Base-by-base conservation (phyloP, 306 rosid species). In the Hippophae rhamnoides region DNA sequence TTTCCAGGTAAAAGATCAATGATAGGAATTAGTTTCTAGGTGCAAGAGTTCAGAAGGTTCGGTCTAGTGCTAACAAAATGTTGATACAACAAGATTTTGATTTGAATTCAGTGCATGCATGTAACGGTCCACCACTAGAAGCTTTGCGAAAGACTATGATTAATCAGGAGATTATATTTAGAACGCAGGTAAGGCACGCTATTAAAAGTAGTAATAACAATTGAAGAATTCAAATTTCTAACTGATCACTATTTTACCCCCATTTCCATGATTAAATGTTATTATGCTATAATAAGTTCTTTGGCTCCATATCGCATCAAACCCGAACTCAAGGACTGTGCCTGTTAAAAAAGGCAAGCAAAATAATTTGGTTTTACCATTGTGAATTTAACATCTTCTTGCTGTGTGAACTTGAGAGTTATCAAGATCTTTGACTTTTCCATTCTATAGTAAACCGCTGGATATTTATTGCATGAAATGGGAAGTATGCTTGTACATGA, bases 61-160 rank as follows among this genome's bases (percentile, higher is more conserved):
- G 38, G 38, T 31, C 38, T 31, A 31, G 38, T 31, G 38, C 38
- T 31, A 31, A 42, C 53, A 61, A 43, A 58, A 83, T 76, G 89
- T 58, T 72, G 66, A 55, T 73, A 69, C 81, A 23, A 47, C 73
- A 69, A 60, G 81, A 65, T 31, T 72, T 74, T 65, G 78, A 74
- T 59, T 73, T 69, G 54, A 74, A 74, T 49, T 62, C 80, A 6
- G 56, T 60, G 31, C 77, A 68, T 62, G 40, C 63, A 10, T 67
- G 57, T 44, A 52, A 63, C 7, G 68, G 60, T 55, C 55, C 82
- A 13, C 68, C 57, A 61, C 62, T 62, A 43, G 80, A 76, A 50
- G 72, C 64, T 68, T 48, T 83, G 71, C 72, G 58, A 77, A 72
- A 72, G 58, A 77, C 81, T n/a, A 79, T 83, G 83, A 75, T 83